These are phyloP conservation scores for Trametes sanguinea DNA, from an alignment of 768 basidiomycete species.

Conservation along the genomic window DNA sequence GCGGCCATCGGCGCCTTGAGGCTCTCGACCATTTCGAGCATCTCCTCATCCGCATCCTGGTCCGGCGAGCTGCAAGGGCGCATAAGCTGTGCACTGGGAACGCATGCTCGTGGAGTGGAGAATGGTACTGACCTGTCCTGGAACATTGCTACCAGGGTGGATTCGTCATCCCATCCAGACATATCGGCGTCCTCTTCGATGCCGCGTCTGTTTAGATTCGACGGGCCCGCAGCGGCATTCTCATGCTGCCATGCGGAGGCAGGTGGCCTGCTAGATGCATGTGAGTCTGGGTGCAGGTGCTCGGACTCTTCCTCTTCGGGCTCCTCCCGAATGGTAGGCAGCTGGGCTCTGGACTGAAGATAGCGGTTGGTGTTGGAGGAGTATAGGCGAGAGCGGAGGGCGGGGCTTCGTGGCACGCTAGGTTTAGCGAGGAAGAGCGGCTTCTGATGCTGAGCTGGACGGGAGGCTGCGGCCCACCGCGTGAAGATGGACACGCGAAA, in stretches of 20 bases:
- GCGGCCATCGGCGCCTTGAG: constrained; percentile 33
- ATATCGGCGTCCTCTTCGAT: constrained; percentile 24
- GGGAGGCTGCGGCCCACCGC: constrained; percentile 17
- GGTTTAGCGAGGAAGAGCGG: constrained; percentile 18
- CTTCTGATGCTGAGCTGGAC: constrained; percentile 14
- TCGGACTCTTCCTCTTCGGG: constrained; percentile 19
- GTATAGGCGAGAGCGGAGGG: constrained; percentile 13
- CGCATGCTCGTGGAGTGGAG: neutral
- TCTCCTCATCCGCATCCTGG: constrained; percentile 28
- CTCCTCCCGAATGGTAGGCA: constrained; percentile 24
- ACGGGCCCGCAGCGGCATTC: constrained; percentile 2
- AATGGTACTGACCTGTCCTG: constrained; percentile 30
- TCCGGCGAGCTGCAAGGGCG: constrained; percentile 22
- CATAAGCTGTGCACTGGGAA: constrained; percentile 6
- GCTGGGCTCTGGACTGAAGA: constrained; percentile 15
- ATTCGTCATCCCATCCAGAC: constrained; percentile 36
- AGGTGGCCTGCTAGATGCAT: neutral
- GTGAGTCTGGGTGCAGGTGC: constrained; percentile 7
- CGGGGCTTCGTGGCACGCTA: constrained; percentile 15
- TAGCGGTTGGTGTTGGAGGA: constrained; percentile 23
- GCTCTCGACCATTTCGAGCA: constrained; percentile 28
- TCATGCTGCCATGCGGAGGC: neutral
- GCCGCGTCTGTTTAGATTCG: neutral
- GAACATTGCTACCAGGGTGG: constrained; percentile 34
- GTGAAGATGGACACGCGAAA: constrained; percentile 7